Base-by-base conservation (phyloP, 306 rosid genomes). In the Prunus salicina region DNA sequence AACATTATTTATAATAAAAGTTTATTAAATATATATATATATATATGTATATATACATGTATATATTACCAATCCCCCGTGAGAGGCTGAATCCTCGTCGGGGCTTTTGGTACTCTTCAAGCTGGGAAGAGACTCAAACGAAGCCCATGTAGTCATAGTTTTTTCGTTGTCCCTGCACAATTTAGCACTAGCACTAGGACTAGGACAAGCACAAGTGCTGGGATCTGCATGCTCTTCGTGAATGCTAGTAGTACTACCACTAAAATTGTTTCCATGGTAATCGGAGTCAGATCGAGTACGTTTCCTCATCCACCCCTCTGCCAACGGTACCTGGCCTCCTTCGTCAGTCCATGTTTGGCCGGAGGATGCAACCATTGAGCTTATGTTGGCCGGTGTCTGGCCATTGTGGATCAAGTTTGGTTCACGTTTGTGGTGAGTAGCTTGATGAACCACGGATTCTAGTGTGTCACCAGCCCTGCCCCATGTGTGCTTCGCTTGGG, bases 391-490 rank as follows among this genome's bases (percentile, higher is more conserved):
- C 34, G 72, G 75, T 18, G 67, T 63, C 66, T 66, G 79, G 49
- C 27, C 79, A 10, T 67, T 64, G 18, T 47, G 57, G 32, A 15
- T 69, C 56, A 61, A 50, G 15, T 80, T 73, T 38, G 86, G 64
- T 18, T 66, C 79, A 74, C 69, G 82, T 58, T 50, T 45, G 30
- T 84, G 83, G 65, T 60, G 45, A 32, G 87, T 82, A 50, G 89
- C 97, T 69, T 87, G 97, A 51, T 81, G 80, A 58, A 91, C 94
- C 8, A 91, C 43, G 5, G 92, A 89, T 76, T 91, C 94, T 15
- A 91, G 72, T 10, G 94, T 91, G 12, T 83, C 89, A 47, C 75
- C 71, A 80, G 91, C 81, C 70, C 64, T 82, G 13, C 52, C 71
- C 89, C 86, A 81, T 15, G 76, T 83, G 81, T 90, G 85, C 87